Conservation (phyloP, 208 protist species). For the Trypanosoma avium region DNA sequence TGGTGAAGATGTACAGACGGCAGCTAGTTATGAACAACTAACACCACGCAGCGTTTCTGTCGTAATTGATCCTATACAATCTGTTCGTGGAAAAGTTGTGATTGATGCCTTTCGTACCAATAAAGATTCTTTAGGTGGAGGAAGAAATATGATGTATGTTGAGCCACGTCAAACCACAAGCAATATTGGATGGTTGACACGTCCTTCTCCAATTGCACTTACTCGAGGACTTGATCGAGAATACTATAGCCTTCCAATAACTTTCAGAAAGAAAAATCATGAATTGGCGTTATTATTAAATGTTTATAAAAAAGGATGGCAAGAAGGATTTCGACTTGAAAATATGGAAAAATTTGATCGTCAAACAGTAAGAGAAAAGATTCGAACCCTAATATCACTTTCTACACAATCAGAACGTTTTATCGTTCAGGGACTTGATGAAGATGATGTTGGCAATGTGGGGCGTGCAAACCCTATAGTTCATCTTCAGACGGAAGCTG, state of each 20-base stretch:
- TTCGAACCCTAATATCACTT: conserved; percentile 72
- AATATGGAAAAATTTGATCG: conserved; percentile 63
- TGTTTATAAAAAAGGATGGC: conserved; percentile 99
- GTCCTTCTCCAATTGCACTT: conserved; percentile 97
- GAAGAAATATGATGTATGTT: conserved; percentile 34
- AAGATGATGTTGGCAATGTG: conserved; percentile 87
- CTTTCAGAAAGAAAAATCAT: conserved; percentile 99
- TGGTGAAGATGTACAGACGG: conserved; percentile 99
- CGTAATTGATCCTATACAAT: conserved; percentile 99
- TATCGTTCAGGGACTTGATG: conserved; percentile 80
- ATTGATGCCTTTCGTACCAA: conserved; percentile 99
- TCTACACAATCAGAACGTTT: conserved; percentile 79
- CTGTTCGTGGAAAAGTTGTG: conserved; percentile 99
- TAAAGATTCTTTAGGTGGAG: conserved; percentile 78
- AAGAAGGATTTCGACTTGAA: conserved; percentile 94
- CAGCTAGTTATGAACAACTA: conserved; percentile 97
- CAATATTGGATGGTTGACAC: conserved; percentile 99
- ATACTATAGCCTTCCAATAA: conserved; percentile 99
- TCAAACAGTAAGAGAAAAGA: conserved; percentile 62
- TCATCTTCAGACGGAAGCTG: conserved; percentile 78
- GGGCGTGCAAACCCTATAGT: conserved; percentile 76
- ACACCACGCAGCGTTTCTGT: conserved; percentile 99
- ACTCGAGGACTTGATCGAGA: conserved; percentile 98
- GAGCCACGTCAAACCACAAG: conserved; percentile 99
- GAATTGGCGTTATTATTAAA: conserved; percentile 99